phyloP scores from a whole-genome alignment of 2,329 filamentous ascomycete genomes.

The Myriosclerotinia duriaeana region DNA sequence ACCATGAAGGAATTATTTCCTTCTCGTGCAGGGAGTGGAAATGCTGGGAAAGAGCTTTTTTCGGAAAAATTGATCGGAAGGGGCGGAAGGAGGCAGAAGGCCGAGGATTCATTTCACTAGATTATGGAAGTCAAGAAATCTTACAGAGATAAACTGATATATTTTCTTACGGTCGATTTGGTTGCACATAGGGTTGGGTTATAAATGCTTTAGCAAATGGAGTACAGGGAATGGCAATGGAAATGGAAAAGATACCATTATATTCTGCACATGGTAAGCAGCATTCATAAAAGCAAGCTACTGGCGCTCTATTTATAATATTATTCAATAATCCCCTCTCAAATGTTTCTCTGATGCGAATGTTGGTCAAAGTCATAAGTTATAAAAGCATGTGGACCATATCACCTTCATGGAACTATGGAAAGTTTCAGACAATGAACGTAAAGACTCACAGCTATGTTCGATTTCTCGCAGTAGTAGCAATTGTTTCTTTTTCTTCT shows the following conservation, averaged over 20 bases:
- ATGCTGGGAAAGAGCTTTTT: conserved; percentile 70
- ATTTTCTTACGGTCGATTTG: neutral
- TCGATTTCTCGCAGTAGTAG: neutral
- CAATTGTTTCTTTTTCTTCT: neutral
- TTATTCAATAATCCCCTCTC: conserved; percentile 8
- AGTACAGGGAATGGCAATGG: conserved; percentile 8
- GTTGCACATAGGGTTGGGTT: neutral
- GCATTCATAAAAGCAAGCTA: neutral
- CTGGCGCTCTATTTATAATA: conserved; percentile 12
- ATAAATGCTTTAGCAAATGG: conserved; percentile 16
- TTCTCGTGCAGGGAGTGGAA: conserved; percentile 54
- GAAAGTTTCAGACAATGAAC: neutral
- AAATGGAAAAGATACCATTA: conserved; percentile 20
- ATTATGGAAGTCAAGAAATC: neutral
- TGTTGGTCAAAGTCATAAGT: neutral
- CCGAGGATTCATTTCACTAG: conserved; percentile 72
- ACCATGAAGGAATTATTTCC: conserved; percentile 67
- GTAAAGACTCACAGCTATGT: neutral
- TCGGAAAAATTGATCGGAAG: conserved; percentile 58
- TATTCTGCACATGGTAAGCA: conserved; percentile 10
- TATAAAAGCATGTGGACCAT: neutral
- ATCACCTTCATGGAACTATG: neutral
- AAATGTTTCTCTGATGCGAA: conserved; percentile 2
- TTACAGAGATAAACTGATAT: neutral
- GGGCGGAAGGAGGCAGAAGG: conserved; percentile 60